These are phyloP conservation scores for Pseudogymnoascus sp. DNA, from an alignment of 2,329 filamentous ascomycete genomes.

Conservation along the genomic window DNA sequence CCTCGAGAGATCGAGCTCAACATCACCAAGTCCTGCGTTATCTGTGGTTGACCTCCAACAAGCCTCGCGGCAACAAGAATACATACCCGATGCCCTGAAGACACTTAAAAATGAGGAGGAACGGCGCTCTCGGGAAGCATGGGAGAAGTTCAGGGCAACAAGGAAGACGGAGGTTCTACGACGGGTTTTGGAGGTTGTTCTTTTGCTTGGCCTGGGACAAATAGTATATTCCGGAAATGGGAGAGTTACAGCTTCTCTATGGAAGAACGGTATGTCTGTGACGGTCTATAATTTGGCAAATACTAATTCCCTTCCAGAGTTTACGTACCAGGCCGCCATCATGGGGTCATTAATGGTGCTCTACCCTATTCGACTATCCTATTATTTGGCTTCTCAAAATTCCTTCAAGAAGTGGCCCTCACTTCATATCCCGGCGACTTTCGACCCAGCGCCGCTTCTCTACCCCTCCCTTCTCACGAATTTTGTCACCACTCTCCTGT, in stretches of 20 bases:
- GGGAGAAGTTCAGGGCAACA: conserved; percentile 33
- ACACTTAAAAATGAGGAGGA: conserved; percentile 13
- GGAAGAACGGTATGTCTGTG: conserved; percentile 43
- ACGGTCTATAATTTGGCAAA: neutral
- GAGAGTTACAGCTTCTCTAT: conserved; percentile 31
- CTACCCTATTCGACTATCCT: conserved; percentile 55
- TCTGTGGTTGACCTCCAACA: conserved; percentile 43
- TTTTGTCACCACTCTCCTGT: conserved; percentile 69
- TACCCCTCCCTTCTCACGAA: conserved; percentile 76
- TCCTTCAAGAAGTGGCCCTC: conserved; percentile 22
- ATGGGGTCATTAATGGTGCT: conserved; percentile 38
- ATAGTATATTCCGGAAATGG: conserved; percentile 34
- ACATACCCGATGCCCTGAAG: conserved; percentile 10
- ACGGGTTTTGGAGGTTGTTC: conserved; percentile 45
- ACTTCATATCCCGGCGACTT: conserved; percentile 60
- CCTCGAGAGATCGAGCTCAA: conserved; percentile 47
- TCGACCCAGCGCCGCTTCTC: conserved; percentile 85
- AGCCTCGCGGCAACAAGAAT: conserved; percentile 15
- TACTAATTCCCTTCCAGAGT: conserved; percentile 24
- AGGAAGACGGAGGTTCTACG: conserved; percentile 46
- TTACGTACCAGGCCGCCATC: conserved; percentile 23
- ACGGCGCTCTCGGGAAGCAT: conserved; percentile 20
- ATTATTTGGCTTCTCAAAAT: conserved; percentile 32
- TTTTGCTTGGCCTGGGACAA: conserved; percentile 44
- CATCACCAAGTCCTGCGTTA: conserved; percentile 48